Conservation (phyloP, 192 early-diverging fungal species). For the Gonapodya sp. region DNA sequence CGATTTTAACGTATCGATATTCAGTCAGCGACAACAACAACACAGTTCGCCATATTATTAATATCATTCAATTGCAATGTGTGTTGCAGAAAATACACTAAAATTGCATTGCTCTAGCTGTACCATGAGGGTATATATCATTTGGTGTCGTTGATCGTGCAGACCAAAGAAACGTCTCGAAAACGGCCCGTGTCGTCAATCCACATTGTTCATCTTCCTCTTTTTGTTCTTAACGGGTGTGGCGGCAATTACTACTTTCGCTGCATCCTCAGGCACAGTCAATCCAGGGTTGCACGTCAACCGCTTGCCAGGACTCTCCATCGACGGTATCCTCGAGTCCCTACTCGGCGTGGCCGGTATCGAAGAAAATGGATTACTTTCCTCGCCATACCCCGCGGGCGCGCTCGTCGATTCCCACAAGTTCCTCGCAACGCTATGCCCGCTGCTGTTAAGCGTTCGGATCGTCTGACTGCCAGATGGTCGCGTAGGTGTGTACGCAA, state of each 20-base stretch:
- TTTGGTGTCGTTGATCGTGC: no score
- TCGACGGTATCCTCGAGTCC: neutral
- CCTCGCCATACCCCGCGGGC: neutral
- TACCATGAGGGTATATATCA: no score
- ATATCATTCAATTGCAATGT: no score
- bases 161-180: no score
- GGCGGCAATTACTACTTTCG: neutral
- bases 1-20: no score
- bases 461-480: neutral
- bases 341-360: neutral
- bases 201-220: neutral
- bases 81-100: no score
- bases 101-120: no score
- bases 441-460: neutral
- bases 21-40: no score
- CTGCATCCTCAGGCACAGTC: neutral
- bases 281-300: neutral
- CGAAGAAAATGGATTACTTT: neutral
- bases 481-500: neutral
- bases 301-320: neutral
- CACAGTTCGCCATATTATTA: no score
- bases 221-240: neutral
- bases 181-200: no score
- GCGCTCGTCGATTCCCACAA: neutral
- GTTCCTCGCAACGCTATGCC: neutral